These are phyloP conservation scores for Coemansia sp. DNA, from an alignment of 192 early-diverging fungal genomes.

Conservation along the genomic window DNA sequence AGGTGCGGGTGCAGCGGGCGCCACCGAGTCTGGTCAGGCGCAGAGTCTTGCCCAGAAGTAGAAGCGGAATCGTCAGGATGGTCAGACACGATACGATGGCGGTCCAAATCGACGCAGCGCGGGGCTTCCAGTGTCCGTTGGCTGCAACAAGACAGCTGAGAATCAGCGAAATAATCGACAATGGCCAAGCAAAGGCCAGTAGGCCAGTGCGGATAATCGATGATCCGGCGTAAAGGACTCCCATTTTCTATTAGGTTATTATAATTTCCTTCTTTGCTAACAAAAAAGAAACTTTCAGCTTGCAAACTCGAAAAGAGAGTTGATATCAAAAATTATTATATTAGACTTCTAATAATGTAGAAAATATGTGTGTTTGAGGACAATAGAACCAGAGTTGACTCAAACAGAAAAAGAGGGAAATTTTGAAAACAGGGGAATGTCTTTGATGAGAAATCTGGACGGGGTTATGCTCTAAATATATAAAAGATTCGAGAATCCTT, in stretches of 20 bases:
- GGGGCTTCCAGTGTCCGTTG: conserved; percentile 55
- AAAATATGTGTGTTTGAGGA: neutral
- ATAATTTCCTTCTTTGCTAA: neutral
- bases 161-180: conserved; percentile 42
- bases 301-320: neutral
- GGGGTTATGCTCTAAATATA: conserved; percentile 4
- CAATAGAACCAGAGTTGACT: neutral
- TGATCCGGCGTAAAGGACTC: conserved; percentile 35
- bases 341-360: neutral
- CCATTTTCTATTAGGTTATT: conserved; percentile 27
- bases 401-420: neutral
- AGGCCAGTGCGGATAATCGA: conserved; percentile 40
- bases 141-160: conserved; percentile 47
- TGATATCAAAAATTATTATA: conserved; percentile 3
- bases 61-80: conserved; percentile 35
- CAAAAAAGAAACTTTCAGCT: conserved; percentile 2
- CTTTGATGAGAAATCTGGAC: neutral
- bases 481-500: neutral
- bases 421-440: neutral
- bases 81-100: conserved; percentile 47
- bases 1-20: conserved; percentile 44
- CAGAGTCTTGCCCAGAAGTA: conserved; percentile 44
- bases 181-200: conserved; percentile 38
- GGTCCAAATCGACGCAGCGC: conserved; percentile 49
- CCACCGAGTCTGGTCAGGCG: conserved; percentile 32